These are phyloP conservation scores for Arachnomyces sp. DNA, from an alignment of 2,329 filamentous ascomycete genomes.

Conservation along the genomic window DNA sequence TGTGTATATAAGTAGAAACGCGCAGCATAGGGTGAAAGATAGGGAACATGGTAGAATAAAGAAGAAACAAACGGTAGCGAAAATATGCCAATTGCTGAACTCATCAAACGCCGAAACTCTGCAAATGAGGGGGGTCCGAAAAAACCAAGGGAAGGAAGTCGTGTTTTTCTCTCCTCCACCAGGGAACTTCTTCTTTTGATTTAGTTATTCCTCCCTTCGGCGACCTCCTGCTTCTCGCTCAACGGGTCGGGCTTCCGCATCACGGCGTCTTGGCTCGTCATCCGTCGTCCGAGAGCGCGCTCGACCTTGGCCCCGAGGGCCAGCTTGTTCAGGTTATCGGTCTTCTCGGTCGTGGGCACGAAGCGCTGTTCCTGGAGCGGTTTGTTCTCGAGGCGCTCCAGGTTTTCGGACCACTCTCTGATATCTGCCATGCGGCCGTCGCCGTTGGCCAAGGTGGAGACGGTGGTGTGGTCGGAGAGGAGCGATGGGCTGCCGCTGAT, in stretches of 20 bases:
- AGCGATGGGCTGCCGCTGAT: conserved; percentile 42
- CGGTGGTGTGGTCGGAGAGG: conserved; percentile 39
- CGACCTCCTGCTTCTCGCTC: conserved; percentile 30
- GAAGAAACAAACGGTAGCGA: too few relatives aligned
- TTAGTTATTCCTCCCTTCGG: too few relatives aligned
- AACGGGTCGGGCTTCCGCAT: conserved; percentile 58
- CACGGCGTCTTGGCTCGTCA: conserved; percentile 76
- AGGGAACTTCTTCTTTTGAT: too few relatives aligned
- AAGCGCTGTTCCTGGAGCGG: conserved; percentile 76
- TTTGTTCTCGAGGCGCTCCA: conserved; percentile 86
- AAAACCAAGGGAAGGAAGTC: too few relatives aligned
- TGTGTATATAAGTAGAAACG: too few relatives aligned
- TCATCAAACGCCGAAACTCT: conserved; percentile 4
- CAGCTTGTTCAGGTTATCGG: conserved; percentile 73
- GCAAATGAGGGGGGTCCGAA: too few relatives aligned
- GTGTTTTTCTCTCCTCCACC: too few relatives aligned
- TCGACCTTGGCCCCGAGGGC: conserved; percentile 87
- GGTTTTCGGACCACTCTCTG: conserved; percentile 67
- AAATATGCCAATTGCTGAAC: too few relatives aligned
- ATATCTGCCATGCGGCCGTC: conserved; percentile 56
- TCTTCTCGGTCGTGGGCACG: conserved; percentile 69
- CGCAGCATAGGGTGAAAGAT: too few relatives aligned
- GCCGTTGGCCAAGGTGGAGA: conserved; percentile 29
- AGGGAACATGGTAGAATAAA: too few relatives aligned
- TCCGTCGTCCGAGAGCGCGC: conserved; percentile 74